Conservation (phyloP, 2,329 filamentous ascomycete species). For the Monosporascus sp. region DNA sequence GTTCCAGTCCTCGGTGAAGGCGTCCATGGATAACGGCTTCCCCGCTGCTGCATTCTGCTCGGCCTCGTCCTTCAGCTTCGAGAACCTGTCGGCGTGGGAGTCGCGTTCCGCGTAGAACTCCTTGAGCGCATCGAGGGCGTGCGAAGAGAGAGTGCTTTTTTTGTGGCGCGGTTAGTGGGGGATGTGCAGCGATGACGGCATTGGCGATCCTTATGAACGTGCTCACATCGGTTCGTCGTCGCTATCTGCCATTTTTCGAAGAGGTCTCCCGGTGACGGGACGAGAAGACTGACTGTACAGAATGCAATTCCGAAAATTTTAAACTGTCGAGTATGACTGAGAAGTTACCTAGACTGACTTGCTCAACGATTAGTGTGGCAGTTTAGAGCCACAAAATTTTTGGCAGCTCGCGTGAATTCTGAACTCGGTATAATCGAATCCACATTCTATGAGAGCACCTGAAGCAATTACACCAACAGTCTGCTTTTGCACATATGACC, state of each 20-base stretch:
- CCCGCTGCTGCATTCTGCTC: conserved; percentile 36
- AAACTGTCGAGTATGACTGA: too few relatives aligned
- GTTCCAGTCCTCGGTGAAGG: conserved; percentile 78
- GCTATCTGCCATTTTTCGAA: conserved; percentile 24
- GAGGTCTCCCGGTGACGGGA: too few relatives aligned
- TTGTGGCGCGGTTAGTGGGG: too few relatives aligned
- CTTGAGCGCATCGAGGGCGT: conserved; percentile 62
- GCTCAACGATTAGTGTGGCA: too few relatives aligned
- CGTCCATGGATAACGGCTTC: conserved; percentile 53
- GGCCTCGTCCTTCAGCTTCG: conserved; percentile 57
- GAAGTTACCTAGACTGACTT: too few relatives aligned
- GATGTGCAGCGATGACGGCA: background rate
- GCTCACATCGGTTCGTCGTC: conserved; percentile 47
- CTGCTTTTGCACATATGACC: background rate
- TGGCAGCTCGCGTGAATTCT: too few relatives aligned
- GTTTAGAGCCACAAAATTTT: too few relatives aligned
- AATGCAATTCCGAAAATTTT: too few relatives aligned
- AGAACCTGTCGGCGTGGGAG: conserved; percentile 58
- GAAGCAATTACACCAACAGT: background rate
- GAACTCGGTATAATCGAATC: too few relatives aligned
- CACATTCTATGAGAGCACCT: too few relatives aligned
- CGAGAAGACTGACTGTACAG: too few relatives aligned
- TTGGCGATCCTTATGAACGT: background rate
- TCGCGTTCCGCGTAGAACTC: conserved; percentile 72
- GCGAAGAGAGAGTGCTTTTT: conserved; percentile 57